Evolutionary conservation across 1,284 basidiomycete genomes (phyloP).

Genomic region (Trichosporon asahii): DNA sequence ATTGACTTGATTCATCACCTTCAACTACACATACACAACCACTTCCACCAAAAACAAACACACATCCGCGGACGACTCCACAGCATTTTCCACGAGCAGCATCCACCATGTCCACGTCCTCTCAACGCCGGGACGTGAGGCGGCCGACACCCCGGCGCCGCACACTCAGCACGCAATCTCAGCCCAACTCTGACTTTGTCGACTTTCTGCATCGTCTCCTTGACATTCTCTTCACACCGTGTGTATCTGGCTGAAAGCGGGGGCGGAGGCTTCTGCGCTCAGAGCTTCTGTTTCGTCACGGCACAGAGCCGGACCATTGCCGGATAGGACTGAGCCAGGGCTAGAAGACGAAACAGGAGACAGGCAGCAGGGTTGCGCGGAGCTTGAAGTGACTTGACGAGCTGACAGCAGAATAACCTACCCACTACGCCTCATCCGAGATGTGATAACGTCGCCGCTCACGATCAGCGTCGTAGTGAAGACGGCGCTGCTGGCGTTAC

Average conservation of each 20-base stretch:
- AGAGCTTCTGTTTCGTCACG: background rate
- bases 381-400: background rate
- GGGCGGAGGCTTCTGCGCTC: no score
- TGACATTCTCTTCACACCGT: conserved; percentile 37
- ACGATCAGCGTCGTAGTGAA: conserved; percentile 47
- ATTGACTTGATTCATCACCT: background rate
- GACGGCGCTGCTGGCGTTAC: conserved; percentile 36
- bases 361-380: background rate
- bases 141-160: background rate
- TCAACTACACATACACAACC: background rate
- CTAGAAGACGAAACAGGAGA: background rate
- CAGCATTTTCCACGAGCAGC: background rate
- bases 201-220: conserved; percentile 37
- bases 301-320: background rate
- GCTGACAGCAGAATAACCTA: conserved; percentile 37
- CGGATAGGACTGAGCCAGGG: background rate
- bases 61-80: background rate
- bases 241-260: conserved; percentile 16
- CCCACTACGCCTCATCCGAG: conserved; percentile 38
- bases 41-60: background rate
- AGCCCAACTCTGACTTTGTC: conserved; percentile 36
- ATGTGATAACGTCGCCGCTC: conserved; percentile 42
- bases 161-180: background rate
- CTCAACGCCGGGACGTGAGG: background rate
- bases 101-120: background rate